Evolutionary conservation across 2,329 filamentous ascomycete genomes (phyloP), one percentile per base, ranked within the genome.

Genomic region (Cladosporium sphaerospermum): DNA sequence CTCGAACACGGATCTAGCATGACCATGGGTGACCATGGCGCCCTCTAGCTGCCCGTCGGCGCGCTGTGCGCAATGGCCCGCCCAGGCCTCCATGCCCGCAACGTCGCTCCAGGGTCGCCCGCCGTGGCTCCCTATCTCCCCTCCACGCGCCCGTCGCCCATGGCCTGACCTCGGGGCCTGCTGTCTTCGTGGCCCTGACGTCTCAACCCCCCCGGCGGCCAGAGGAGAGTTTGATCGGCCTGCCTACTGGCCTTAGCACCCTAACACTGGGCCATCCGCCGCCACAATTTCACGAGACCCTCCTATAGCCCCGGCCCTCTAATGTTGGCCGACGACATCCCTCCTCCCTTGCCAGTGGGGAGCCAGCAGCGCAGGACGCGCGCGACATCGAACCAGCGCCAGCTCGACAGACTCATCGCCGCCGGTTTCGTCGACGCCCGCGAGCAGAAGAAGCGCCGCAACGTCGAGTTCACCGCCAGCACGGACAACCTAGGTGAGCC

Each of bases 311-410:
- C 48, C 33, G 40, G 48, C 32, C 43, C 48, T 51, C 32, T 44
- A 49, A 51, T 51, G 48, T 51, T 51, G 48, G 48, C 40, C 48
- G 40, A 51, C 40, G 48, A 51, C 48, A 51, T 44, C 48, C 48
- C 48, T 51, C 40, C 40, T 51, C 13, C 40, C 44, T 51, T 37
- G 40, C 19, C 48, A 51, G 48, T 39, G 48, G 40, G 40, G 48
- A 51, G 48, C 40, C 40, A 44, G 39, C 47, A 50, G 48, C 48
- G 48, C 48, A 40, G 48, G 48, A 51, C 48, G 48, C 48, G 40
- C 42, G 48, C 48, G 28, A 36, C 33, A 36, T 23, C 48, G 8
- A 37, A 37, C 9, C 31, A 28, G 11, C 16, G 23, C 28, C 48
- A 43, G 9, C 48, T 51, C n/a, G 31, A 37, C 40, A 31, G 16